Base-by-base conservation (phyloP, 2,329 filamentous ascomycete species). In the Blumeria hordei region DNA sequence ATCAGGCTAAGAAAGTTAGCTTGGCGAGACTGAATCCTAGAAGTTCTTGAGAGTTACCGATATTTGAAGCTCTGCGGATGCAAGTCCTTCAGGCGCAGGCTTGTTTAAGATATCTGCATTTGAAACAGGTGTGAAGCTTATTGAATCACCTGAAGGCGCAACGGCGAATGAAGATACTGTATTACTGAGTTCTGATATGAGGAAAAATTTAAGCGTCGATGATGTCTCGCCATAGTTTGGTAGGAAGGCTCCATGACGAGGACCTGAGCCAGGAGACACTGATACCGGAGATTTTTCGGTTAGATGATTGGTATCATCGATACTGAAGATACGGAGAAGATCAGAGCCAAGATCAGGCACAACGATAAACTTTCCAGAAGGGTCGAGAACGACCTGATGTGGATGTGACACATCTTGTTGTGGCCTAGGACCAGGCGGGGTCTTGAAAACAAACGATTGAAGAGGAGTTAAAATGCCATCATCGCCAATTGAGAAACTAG, bases 21-120 rank as follows among this genome's bases (percentile, higher is more conserved):
- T 39, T 33, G 49, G 12, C 21, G 10, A 41, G 45, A 36, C 16
- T 33, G 14, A 18, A 18, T 41, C 16, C 41, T 52, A 44, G 18
- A 6, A 12, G 6, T 43, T 43, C 21, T 16, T 41, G n/a, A n/a
- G 10, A 69, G 75, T 68, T 67, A 80, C 77, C 47, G 78, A 77
- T 41, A 81, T 59, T 6, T 68, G 57, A 55, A 81, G 72, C 65
- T 83, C 81, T 10, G 75, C 73, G 3, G 73, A 75, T 0, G 68
- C 67, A 50, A 72, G 68, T 36, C 68, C 67, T 1, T 60, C 60
- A 1, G 74, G 71, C 0, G 71, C 68, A 1, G 63, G 59, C 21
- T 63, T 64, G 33, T 68, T 66, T 16, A 74, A 73, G 61, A 76
- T 74, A 12, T 69, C 73, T 45, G 67, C 71, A 58, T 69, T 72